Evolutionary conservation across 2,329 filamentous ascomycete species (phyloP), one percentile per base, ranked within the genome.

Genomic region (Onygenales sp.): DNA sequence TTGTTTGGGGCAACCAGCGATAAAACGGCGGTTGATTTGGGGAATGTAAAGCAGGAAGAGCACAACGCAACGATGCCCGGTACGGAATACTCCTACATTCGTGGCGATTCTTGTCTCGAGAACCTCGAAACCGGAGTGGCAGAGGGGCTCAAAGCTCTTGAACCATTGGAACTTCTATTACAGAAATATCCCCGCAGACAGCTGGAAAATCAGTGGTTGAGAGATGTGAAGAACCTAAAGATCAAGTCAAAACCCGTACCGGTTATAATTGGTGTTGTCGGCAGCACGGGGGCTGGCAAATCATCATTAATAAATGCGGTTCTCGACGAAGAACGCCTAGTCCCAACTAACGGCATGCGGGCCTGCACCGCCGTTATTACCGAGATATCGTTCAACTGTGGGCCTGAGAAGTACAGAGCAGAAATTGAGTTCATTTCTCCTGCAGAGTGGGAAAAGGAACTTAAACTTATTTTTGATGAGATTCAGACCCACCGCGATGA

Each of bases 341-440:
- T 74, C 0, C 75, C 77, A 0, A 81, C 77, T 0, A 80, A 78
- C 57, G 80, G 80, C 61, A 79, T 84, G 75, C 68, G 79, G 32
- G 81, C 82, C 0, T 84, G 81, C 53, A 85, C 82, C 0, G 80
- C 81, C 0, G 78, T 80, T 0, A 74, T 82, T 0, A 85, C 81
- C 0, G 81, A 85, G 59, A 73, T 85, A 1, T 75, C 75, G 0
- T 84, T 74, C 64, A 84, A 84, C 49, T 13, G 72, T 27, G 74
- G 67, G 6, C 61, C 70, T 0, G 62, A 74, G 4, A 63, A 69
- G 0, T 85, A 84, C 57, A 66, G 69, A 2, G 81, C 79, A 0
- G 75, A 81, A 47, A 72, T 85, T 10, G 76, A 83, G 49, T 85
- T 84, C 60, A 77, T 85, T 46, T 65, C 68, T 9, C 57, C 51